Evolutionary conservation across 179 eudicot genomes (phyloP).

Genomic region (Nepenthes alata): DNA sequence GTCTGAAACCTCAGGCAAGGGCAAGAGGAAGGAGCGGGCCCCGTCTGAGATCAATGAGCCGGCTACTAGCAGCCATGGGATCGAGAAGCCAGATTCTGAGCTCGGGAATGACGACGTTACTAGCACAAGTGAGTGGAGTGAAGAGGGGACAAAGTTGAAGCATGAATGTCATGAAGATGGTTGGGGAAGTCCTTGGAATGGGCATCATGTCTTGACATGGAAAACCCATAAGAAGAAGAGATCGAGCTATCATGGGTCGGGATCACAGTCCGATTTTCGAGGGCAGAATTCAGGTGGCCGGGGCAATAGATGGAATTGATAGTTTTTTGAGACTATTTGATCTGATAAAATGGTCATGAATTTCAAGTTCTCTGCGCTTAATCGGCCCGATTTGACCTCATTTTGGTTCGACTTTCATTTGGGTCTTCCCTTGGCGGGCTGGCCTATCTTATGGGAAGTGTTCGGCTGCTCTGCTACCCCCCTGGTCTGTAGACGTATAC

Average conservation of each 20-base stretch:
- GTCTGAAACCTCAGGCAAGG: slow-evolving; percentile 17
- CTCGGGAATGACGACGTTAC: slow-evolving; percentile 26
- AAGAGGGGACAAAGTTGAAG: slow-evolving; percentile 14
- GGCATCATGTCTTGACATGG: slow-evolving; percentile 40
- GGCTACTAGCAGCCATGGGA: slow-evolving; percentile 10
- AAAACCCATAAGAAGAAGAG: slow-evolving; percentile 67
- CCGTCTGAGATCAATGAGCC: slow-evolving; percentile 9
- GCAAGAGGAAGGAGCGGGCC: slow-evolving; percentile 30
- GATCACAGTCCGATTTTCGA: slow-evolving; percentile 16
- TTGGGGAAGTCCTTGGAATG: slow-evolving; percentile 24
- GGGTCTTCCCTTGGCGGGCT: too few species aligned
- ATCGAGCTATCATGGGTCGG: slow-evolving; percentile 34
- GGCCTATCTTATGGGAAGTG: too few species aligned
- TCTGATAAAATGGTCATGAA: too few species aligned
- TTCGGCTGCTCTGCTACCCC: too few species aligned
- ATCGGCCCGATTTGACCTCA: too few species aligned
- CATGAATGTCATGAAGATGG: slow-evolving; percentile 29
- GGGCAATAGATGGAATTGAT: slow-evolving; percentile 19
- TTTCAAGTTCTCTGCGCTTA: too few species aligned
- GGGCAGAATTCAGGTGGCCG: slow-evolving; percentile 18
- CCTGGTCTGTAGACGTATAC: too few species aligned
- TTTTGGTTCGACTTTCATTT: too few species aligned
- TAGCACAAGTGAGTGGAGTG: neutral
- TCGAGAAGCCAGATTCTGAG: slow-evolving; percentile 20
- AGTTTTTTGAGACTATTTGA: too few species aligned